Conservation (phyloP, 495 filamentous ascomycete species). For the Trichoderma orchidacearum region DNA sequence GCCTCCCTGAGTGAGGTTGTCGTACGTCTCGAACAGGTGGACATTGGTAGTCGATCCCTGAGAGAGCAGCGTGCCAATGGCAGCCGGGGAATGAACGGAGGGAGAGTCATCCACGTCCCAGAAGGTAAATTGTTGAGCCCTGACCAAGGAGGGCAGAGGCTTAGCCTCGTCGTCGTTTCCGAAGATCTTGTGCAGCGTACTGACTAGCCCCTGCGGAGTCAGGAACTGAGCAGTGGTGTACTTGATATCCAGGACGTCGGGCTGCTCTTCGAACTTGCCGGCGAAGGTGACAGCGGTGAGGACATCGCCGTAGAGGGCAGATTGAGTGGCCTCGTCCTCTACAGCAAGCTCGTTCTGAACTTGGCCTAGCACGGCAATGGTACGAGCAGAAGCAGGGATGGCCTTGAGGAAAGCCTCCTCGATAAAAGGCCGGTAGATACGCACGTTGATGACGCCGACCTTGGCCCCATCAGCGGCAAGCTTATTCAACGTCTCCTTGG, state of each 20-base stretch:
- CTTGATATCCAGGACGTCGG: conserved; percentile 67
- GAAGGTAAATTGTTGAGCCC: conserved; percentile 74
- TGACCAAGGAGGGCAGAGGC: conserved; percentile 16
- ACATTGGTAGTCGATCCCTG: conserved; percentile 65
- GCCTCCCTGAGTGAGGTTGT: conserved; percentile 83
- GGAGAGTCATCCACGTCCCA: conserved; percentile 79
- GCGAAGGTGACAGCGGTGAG: conserved; percentile 73
- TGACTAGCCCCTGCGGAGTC: conserved; percentile 55
- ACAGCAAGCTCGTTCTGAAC: conserved; percentile 37
- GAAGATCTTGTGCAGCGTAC: conserved; percentile 48
- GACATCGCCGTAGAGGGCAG: conserved; percentile 78
- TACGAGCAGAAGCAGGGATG: conserved; percentile 61
- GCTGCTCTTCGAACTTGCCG: conserved; percentile 42
- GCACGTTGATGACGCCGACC: conserved; percentile 79
- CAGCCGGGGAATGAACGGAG: conserved; percentile 46
- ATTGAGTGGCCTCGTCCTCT: conserved; percentile 59
- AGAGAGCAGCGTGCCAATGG: conserved; percentile 60
- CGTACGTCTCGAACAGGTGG: conserved; percentile 56
- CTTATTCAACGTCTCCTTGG: conserved; percentile 64
- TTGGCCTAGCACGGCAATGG: conserved; percentile 55
- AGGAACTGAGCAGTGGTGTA: conserved; percentile 70
- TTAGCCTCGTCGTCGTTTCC: conserved; percentile 39
- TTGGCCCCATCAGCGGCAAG: conserved; percentile 56
- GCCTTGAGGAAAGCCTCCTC: conserved; percentile 81
- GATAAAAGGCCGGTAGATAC: conserved; percentile 86